These are phyloP conservation scores for Babesia divergens DNA, from an alignment of 169 alveolate species.

Conservation along the genomic window DNA sequence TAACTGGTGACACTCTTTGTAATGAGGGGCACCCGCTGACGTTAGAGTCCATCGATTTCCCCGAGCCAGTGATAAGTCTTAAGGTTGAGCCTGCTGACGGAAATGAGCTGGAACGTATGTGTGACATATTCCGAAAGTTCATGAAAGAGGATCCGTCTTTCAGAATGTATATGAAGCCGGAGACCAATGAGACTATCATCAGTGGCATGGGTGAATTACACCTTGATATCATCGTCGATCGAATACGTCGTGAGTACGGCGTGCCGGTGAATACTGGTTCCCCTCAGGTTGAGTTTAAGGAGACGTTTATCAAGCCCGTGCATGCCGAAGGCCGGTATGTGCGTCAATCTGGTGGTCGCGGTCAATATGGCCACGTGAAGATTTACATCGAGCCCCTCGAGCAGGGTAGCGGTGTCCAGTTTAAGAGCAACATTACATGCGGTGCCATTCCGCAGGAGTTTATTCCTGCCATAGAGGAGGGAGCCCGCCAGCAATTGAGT, in stretches of 20 bases:
- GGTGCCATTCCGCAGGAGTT: conserved; percentile 83
- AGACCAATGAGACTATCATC: conserved; percentile 81
- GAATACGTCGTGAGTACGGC: conserved; percentile 87
- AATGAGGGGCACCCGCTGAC: conserved; percentile 57
- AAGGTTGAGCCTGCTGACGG: conserved; percentile 67
- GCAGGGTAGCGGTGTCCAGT: conserved; percentile 76
- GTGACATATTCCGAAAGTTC: conserved; percentile 73
- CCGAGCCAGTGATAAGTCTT: conserved; percentile 81
- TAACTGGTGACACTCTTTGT: conserved; percentile 85
- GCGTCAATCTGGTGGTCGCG: conserved; percentile 86
- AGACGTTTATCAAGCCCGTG: conserved; percentile 72
- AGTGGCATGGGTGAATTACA: conserved; percentile 95
- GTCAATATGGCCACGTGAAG: conserved; percentile 84
- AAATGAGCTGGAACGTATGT: conserved; percentile 75
- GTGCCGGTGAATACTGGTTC: conserved; percentile 83
- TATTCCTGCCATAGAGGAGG: conserved; percentile 80
- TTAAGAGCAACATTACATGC: conserved; percentile 76
- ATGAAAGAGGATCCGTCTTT: conserved; percentile 81
- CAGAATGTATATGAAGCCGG: conserved; percentile 74
- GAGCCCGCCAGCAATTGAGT: conserved; percentile 73
- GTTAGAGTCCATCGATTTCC: conserved; percentile 79
- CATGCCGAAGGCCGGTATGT: conserved; percentile 75
- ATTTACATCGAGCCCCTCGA: conserved; percentile 79
- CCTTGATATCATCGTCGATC: conserved; percentile 89
- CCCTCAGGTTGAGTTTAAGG: conserved; percentile 90